Evolutionary conservation across 2,329 filamentous ascomycete genomes (phyloP), one percentile per base, ranked within the genome.

Genomic region (Thermochaetoides dissita): DNA sequence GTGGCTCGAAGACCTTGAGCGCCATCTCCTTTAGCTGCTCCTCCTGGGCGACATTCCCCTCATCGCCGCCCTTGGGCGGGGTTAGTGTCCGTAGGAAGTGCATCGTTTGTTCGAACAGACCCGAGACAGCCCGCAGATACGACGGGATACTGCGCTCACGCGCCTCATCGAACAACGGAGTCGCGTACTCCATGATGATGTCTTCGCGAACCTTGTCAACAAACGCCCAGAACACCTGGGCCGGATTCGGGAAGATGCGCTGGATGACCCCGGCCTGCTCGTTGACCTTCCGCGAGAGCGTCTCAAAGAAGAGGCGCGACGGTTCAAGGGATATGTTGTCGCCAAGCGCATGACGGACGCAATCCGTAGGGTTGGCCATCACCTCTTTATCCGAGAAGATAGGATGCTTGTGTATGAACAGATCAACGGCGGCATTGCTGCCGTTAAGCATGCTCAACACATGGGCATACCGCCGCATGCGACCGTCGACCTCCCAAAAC

Each of bases 371-470:
- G 50, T 81, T 84, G 6, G 81, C 80, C 38, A 85, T 66, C 37
- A 81, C 67, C 37, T 82, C 76, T 45, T 74, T 77, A 45, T 86
- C 79, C 43, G 77, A 70, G 59, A 96, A 83, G 41, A 96, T 66
- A 1, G 85, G 82, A 56, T 95, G 86, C 53, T 91, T 89, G 43
- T 89, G 81, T 42, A 94, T 78, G 57, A 94, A 96, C 1, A 87
- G 68, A 41, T 96, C 86, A 38, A 93, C 69, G 8, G 77, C 85
- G 10, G 81, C 79, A 34, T 72, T 70, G 10, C 86, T 87, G 28
- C 84, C 86, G 57, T 94, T 93, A 36, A 98, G 68, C 2, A 74
- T 73, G 44, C 84, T 78, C 43, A 98, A 65, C 10, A 98, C 87
- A 52, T 86, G 78, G 2, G 88, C 88, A 60, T 94, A 96, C 55